A percentile compares a stretch with the other conserved stretches of the same genome.
Conservation (phyloP, 2,329 filamentous ascomycete species). For the Fusarium piperis region DNA sequence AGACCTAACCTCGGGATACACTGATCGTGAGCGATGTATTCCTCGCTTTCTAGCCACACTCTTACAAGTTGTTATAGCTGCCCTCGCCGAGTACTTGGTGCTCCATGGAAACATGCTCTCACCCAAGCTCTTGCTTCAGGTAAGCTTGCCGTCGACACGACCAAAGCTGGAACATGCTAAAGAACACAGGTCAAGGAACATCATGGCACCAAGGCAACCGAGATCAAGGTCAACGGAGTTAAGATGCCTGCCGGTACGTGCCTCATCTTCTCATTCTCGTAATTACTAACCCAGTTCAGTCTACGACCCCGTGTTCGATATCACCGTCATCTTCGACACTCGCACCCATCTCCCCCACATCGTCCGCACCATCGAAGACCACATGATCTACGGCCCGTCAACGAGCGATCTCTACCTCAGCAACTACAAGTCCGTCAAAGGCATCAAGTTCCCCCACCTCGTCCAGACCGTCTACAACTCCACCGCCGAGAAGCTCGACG, state of each 20-base stretch:
- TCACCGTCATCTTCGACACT: constrained; percentile 8
- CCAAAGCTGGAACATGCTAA: background rate
- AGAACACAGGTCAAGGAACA: background rate
- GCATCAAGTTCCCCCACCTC: constrained; percentile 10
- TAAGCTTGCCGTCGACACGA: background rate
- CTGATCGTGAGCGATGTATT: background rate
- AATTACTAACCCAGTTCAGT: background rate
- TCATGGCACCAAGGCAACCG: background rate
- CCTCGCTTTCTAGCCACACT: rapidly evolving
- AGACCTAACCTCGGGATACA: constrained; percentile 9
- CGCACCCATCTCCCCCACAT: constrained; percentile 13
- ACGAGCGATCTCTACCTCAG: constrained; percentile 18
- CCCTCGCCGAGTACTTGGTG: background rate
- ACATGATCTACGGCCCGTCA: background rate
- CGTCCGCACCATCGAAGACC: constrained; percentile 9
- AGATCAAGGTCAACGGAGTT: constrained; percentile 1
- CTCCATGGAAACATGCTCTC: constrained; percentile 15
- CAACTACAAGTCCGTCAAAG: constrained; percentile 6
- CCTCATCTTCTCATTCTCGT: rapidly evolving
- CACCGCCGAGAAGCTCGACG: background rate
- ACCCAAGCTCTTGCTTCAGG: constrained; percentile 8
- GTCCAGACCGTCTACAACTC: constrained; percentile 25
- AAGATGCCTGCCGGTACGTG: constrained; percentile 1
- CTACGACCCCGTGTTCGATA: background rate
- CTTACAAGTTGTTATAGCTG: background rate